Base-by-base conservation (phyloP, 2,329 filamentous ascomycete species). In the Diaporthe ampelina region DNA sequence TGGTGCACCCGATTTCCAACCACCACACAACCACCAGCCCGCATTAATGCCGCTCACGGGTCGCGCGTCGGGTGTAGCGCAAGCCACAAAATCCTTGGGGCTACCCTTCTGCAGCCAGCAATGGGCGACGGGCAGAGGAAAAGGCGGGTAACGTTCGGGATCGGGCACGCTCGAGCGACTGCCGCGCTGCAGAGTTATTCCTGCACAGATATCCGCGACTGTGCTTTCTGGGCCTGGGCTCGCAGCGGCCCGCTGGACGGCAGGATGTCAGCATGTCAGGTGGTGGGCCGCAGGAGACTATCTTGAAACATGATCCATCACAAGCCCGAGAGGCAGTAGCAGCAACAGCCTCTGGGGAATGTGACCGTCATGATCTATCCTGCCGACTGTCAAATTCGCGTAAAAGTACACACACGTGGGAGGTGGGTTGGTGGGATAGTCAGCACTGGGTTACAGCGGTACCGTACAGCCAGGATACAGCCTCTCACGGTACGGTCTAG, bases 371-470 rank as follows among this genome's bases (percentile, higher is more conserved):
- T n/a, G 45, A 50, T 50, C 15, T 35, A 37, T 67, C 29, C 7
- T 24, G 11, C 48, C 61, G 32, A 35, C 29, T 29, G 32, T 54
- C 32, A 15, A 11, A 40, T 21, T 26, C 63, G 63, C 32, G 63
- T 54, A 54, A 52, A 54, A 54, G 48, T 21, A 54, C 48, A 68
- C 63, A 54, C 63, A 68, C 63, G 63, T 68, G 63, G 63, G n/a
- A 54, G 48, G 63, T 68, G 45, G 48, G 40, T 43, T 43, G 40
- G 40, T 43, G 40, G 40, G 15, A 43, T 43, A 13, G 48, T 11
- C 45, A 26, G 45, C 48, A 11, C 45, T 26, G 21, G 43, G 15
- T 29, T 37, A 40, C 32, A 52, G 45, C 37, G 29, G 29, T 32
- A 32, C 6, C 15, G 15, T 26, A 3, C 11, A 13, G 37, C 37